These are phyloP conservation scores for Chaetomidium leptoderma DNA, from an alignment of 495 filamentous ascomycete genomes.

Conservation along the genomic window DNA sequence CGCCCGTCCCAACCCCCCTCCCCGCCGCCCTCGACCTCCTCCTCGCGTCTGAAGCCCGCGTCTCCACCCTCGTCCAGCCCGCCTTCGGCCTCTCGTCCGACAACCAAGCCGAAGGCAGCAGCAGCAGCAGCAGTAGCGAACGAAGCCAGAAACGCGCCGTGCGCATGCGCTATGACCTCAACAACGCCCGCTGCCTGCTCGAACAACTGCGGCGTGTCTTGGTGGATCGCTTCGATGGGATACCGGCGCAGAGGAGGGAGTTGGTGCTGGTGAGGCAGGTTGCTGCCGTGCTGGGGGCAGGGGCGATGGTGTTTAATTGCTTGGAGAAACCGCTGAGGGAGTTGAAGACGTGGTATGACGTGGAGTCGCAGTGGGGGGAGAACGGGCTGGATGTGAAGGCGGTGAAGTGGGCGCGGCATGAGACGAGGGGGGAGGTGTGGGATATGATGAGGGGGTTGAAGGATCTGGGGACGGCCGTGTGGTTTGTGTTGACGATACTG, in stretches of 20 bases:
- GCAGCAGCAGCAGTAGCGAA: background rate
- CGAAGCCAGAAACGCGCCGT: background rate
- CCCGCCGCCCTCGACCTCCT: background rate
- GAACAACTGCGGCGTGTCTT: background rate
- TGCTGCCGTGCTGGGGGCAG: background rate
- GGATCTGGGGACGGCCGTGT: background rate
- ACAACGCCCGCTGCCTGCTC: background rate
- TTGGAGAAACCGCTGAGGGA: background rate
- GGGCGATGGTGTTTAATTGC: background rate
- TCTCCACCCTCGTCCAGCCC: background rate
- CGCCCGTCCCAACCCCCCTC: conserved; percentile 5
- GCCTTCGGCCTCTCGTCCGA: background rate
- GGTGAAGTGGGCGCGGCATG: background rate
- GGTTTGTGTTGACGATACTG: background rate
- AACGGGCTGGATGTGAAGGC: background rate
- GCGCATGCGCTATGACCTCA: background rate
- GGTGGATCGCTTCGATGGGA: background rate
- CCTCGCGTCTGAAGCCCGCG: background rate
- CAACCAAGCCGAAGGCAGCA: background rate
- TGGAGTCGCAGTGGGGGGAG: background rate
- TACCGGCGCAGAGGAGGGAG: background rate
- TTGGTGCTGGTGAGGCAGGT: background rate
- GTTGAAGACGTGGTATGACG: background rate
- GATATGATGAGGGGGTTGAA: conserved; percentile 6
- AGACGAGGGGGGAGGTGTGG: conserved; percentile 1